Conservation (phyloP, 169 alveolate species). For the Plasmodium inui region DNA sequence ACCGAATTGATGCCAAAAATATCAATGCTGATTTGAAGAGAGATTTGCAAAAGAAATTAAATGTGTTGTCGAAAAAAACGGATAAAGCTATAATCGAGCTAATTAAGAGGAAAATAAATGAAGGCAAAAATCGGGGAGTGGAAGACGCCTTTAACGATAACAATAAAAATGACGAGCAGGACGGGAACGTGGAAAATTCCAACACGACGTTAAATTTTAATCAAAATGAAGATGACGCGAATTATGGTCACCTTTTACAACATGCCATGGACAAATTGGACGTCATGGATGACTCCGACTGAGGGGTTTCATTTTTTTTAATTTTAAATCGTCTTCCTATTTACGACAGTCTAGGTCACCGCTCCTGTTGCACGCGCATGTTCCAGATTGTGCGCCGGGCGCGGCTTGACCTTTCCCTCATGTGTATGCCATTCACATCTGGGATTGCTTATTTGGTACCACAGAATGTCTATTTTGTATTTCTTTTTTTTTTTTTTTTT, state of each 20-base stretch:
- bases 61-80: slow-evolving; percentile 81
- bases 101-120: slow-evolving; percentile 77
- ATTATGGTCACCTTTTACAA: slow-evolving; percentile 56
- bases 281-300: slow-evolving; percentile 69
- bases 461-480: not conserved
- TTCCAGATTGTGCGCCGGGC: not conserved
- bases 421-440: not conserved
- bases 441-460: not conserved
- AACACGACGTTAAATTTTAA: slow-evolving; percentile 50
- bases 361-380: not conserved
- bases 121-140: slow-evolving; percentile 18
- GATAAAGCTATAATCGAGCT: slow-evolving; percentile 86
- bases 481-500: not conserved
- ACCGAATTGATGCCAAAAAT: slow-evolving; percentile 80
- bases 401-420: not conserved
- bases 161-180: slow-evolving; percentile 10
- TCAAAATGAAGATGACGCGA: slow-evolving; percentile 15
- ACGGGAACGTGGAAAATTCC: not conserved
- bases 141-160: not conserved
- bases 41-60: slow-evolving; percentile 82
- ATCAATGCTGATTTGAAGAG: slow-evolving; percentile 87
- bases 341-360: not conserved
- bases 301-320: slow-evolving; percentile 3
- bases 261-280: slow-evolving; percentile 62
- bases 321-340: slow-evolving; percentile 6